Evolutionary conservation across 495 filamentous ascomycete genomes (phyloP).

Genomic region (Hapsidospora chrysogenum): DNA sequence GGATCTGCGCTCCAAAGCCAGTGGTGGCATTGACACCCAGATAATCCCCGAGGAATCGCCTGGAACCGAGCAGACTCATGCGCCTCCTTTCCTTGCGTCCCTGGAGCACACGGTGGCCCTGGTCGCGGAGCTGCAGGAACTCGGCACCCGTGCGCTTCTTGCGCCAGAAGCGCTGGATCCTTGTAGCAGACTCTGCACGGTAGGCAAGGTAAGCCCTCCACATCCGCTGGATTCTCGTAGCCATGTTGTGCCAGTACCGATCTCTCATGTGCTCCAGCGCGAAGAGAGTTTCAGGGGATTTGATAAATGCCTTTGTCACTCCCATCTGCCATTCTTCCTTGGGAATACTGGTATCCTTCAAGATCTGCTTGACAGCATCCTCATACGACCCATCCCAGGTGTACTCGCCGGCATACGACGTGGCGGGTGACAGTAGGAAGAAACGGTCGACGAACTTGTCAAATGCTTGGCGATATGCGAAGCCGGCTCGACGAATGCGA

Average conservation of each 20-base stretch:
- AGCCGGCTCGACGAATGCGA: slow-evolving; percentile 87
- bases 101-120: slow-evolving; percentile 72
- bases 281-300: slow-evolving; percentile 94
- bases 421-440: slow-evolving; percentile 86
- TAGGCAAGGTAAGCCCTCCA: slow-evolving; percentile 95
- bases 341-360: slow-evolving; percentile 91
- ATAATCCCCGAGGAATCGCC: slow-evolving; percentile 92
- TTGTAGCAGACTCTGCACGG: slow-evolving; percentile 75
- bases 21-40: slow-evolving; percentile 66
- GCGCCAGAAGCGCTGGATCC: slow-evolving; percentile 92
- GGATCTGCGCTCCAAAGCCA: slow-evolving; percentile 70
- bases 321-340: slow-evolving; percentile 94
- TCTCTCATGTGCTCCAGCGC: slow-evolving; percentile 96
- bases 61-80: slow-evolving; percentile 76
- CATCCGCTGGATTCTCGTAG: slow-evolving; percentile 88
- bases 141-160: slow-evolving; percentile 77
- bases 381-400: slow-evolving; percentile 82
- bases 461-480: slow-evolving; percentile 93
- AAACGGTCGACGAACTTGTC: slow-evolving; percentile 98
- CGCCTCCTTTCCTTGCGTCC: slow-evolving; percentile 80
- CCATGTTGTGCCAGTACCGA: slow-evolving; percentile 98
- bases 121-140: slow-evolving; percentile 71
- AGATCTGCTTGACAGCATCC: slow-evolving; percentile 78
- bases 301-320: slow-evolving; percentile 94
- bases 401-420: slow-evolving; percentile 91